Evolutionary conservation across 495 filamentous ascomycete species (phyloP), one percentile per base, ranked within the genome.

Genomic region (Trypethelium eluteriae): DNA sequence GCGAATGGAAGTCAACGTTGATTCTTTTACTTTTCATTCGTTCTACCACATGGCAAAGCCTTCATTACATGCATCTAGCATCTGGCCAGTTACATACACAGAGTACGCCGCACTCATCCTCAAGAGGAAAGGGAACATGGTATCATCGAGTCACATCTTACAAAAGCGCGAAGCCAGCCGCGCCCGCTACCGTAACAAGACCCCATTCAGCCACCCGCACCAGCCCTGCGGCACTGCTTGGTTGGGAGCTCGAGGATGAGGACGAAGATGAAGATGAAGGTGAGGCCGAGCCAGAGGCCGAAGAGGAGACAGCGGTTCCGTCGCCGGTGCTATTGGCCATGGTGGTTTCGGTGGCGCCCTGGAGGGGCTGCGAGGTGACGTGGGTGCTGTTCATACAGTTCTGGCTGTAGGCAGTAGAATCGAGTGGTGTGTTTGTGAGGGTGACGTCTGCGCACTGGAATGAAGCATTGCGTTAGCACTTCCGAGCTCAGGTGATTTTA

Each of bases 401-500:
- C 7, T 66, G 46, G 49, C 65, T 72, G 72, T 84, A 88, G 12
- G 76, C 71, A 2, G 70, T 34, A 7, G 74, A 68, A 14, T 74
- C 75, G 47, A 81, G 75, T 10, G 73, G 18, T 6, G 68, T 71
- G 64, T 70, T 72, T 18, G 78, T 79, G 73, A 88, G 83, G 61
- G 82, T 84, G 66, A 88, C 81, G 70, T 88, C 86, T 65, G 85
- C 84, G 69, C 85, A 88, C 85, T 88, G 36, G n/a, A 53, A 7
- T n/a, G 32, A 7, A 18, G 10, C 32, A 7, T 25, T 32, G 14
- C 18, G 18, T 59, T 59, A 59, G 53, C 32, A 36, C 18, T 39
- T 18, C n/a, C 49, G 16, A 32, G 44, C 18, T 35, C n/a, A 25
- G 25, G 25, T 25, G 25, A 25, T 25, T 25, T 25, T 25, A 25